Conservation (phyloP, 1,284 basidiomycete species). For the Sphagnurus paluster region DNA sequence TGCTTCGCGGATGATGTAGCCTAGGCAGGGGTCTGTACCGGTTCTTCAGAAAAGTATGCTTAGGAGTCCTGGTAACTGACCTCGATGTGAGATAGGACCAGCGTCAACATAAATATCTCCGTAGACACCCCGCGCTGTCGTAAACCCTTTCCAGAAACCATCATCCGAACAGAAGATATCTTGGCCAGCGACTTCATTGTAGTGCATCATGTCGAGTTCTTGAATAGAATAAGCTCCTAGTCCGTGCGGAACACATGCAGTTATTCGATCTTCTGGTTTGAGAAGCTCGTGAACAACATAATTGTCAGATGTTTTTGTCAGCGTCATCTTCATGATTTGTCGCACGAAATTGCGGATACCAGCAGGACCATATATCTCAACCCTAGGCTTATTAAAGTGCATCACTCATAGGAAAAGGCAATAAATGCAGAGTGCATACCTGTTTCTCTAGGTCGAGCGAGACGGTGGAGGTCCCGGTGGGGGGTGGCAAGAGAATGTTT, state of each 20-base stretch:
- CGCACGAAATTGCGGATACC: conserved; percentile 83
- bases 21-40: conserved; percentile 73
- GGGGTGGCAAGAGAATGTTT: conserved; percentile 54
- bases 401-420: conserved; percentile 2
- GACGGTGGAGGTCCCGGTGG: conserved; percentile 12
- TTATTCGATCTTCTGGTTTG: conserved; percentile 45
- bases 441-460: conserved; percentile 16
- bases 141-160: conserved; percentile 72
- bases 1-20: conserved; percentile 77
- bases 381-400: conserved; percentile 42
- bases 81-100: conserved; percentile 80
- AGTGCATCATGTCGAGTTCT: conserved; percentile 49
- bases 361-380: conserved; percentile 84
- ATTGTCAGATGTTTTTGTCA: conserved; percentile 60
- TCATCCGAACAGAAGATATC: conserved; percentile 64
- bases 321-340: conserved; percentile 69
- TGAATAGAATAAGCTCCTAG: conserved; percentile 19
- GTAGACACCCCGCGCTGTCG: conserved; percentile 31
- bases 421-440: conserved; percentile 13
- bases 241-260: conserved; percentile 49
- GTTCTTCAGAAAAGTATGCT: background rate
- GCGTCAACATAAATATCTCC: conserved; percentile 67
- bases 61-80: conserved; percentile 39
- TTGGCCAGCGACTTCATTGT: conserved; percentile 66
- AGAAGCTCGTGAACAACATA: conserved; percentile 87